Base-by-base conservation (phyloP, 495 filamentous ascomycete species). In the Darksidea phi region DNA sequence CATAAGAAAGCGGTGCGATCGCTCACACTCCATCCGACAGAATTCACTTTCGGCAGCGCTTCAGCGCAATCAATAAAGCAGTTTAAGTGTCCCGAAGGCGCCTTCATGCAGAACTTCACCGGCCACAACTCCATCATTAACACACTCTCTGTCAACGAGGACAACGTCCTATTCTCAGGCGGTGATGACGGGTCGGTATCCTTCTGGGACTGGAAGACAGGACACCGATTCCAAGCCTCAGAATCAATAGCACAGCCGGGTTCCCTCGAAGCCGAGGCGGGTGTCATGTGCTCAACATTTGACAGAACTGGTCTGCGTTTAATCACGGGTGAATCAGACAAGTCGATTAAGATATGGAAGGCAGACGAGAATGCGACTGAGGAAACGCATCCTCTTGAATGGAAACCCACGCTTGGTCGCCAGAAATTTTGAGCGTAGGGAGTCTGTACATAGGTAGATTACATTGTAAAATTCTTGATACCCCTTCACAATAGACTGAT, bases 191-290 rank as follows among this genome's bases (percentile, higher is more conserved):
- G 95, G 42, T 92, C 89, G 54, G 94, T 97, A 81, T 88, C 84
- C 66, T 97, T 99, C 80, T 99, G 91, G 88, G 95, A 99, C 74
- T 99, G 95, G 95, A 97, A 97, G 78, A 90, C 91, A 2, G 95
- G 95, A 0, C 83, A 97, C 68, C 80, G 87, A 20, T 97, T 90
- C 76, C 95, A 99, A 75, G 79, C 81, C 11, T 76, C 91, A 11
- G 90, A 97, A 49, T 95, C 88, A 6, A 90, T 86, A 10, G 94
- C 94, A 1, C 95, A 99, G 75, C 95, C 95, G 0, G 94, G 95
- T 54, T 91, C 87, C 34, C 77, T 99, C 20, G 92, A 97, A 69
- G 95, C 95, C 28, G 95, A 99, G 75, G 84, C 89, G 2, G 95
- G 95, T 34, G 83, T 97, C 66, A 95, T 97, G 86, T 88, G 88